Percentiles rank a stretch among this genome's conserved stretches.
Conservation (phyloP, 2,329 filamentous ascomycete species). For the Colletotrichum sp. region DNA sequence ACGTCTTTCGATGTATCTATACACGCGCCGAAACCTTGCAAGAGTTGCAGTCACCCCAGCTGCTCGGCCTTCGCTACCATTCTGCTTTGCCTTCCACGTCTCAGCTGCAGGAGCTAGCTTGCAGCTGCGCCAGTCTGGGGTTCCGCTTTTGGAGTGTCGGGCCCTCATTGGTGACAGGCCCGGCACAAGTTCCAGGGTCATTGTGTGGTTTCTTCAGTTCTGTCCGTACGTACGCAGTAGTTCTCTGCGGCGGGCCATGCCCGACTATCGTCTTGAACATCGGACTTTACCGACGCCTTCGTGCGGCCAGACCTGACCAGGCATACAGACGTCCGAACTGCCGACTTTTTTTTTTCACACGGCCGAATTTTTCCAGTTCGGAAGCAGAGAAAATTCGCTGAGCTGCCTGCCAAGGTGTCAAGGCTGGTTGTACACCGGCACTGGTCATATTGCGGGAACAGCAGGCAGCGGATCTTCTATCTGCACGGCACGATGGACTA, state of each 20-base stretch:
- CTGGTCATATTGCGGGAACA: background rate
- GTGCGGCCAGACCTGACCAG: background rate
- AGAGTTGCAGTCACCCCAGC: background rate
- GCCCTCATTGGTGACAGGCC: background rate
- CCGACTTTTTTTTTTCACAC: background rate
- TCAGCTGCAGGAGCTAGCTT: background rate
- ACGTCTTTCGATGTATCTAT: background rate
- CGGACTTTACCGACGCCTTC: background rate
- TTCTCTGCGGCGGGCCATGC: background rate
- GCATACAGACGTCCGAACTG: background rate
- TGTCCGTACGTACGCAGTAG: background rate
- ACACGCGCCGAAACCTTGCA: background rate
- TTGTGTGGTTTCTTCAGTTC: background rate
- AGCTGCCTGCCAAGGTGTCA: background rate
- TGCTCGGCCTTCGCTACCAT: background rate
- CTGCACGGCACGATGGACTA: background rate
- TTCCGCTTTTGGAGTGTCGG: background rate
- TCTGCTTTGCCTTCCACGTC: background rate
- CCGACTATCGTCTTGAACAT: background rate
- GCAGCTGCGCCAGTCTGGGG: background rate
- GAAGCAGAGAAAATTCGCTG: background rate
- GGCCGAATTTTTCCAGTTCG: background rate
- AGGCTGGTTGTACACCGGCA: background rate
- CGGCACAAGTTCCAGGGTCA: background rate
- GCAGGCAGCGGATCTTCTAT: background rate